Percentiles rank a stretch among this genome's conserved stretches.
Conservation (phyloP, 768 basidiomycete genomes). For the Leccinum ochraceum region DNA sequence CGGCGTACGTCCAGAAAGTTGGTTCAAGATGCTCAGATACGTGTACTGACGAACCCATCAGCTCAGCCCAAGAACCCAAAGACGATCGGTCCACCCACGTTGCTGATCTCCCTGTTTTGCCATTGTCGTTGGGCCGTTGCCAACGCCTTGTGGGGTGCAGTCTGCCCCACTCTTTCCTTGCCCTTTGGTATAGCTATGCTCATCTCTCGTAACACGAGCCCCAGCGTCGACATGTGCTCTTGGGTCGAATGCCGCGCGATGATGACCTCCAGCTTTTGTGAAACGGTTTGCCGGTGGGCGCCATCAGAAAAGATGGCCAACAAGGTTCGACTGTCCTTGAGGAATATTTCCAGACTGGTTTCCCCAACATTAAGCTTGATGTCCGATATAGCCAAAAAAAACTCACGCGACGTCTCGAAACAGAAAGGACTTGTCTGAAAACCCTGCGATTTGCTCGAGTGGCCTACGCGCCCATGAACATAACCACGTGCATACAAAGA, state of each 20-base stretch:
- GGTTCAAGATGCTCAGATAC: conserved; percentile 87
- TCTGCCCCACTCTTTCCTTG: conserved; percentile 12
- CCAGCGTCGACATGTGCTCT: conserved; percentile 44
- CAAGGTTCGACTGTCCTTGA: conserved; percentile 88
- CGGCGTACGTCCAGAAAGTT: conserved; percentile 89
- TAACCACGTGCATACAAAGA: not conserved
- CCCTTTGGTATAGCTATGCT: conserved; percentile 28
- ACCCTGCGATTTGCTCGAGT: conserved; percentile 75
- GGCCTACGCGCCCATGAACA: conserved; percentile 48
- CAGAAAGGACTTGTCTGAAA: conserved; percentile 80
- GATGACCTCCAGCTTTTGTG: conserved; percentile 51
- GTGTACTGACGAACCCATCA: conserved; percentile 58
- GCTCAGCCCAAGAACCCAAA: not conserved
- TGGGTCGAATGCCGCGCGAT: conserved; percentile 43
- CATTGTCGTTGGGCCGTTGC: conserved; percentile 76
- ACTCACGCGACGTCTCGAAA: conserved; percentile 91
- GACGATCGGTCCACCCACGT: conserved; percentile 48
- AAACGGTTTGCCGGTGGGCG: conserved; percentile 59
- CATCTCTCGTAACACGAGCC: conserved; percentile 44
- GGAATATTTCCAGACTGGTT: conserved; percentile 83
- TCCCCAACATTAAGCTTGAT: not conserved
- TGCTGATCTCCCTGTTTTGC: conserved; percentile 91
- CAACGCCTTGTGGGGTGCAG: conserved; percentile 45
- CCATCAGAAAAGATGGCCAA: conserved; percentile 80
- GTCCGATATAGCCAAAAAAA: not conserved